phyloP scores from a whole-genome alignment of 2,329 filamentous ascomycete species.

The Curvularia hawaiiensis region DNA sequence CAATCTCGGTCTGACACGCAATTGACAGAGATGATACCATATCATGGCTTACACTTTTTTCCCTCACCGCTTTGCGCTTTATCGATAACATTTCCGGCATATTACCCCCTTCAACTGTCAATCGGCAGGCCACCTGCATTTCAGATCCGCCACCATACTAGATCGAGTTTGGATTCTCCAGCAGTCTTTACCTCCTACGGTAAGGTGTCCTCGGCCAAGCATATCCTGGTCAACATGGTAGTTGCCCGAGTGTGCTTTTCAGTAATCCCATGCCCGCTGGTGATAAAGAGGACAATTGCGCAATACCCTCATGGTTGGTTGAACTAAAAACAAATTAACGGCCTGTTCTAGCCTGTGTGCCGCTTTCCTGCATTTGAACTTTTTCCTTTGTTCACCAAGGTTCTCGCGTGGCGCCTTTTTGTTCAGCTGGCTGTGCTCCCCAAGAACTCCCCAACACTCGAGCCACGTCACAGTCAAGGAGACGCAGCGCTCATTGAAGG shows the following conservation, averaged over 20 bases:
- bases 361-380: not conserved
- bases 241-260: slow-evolving; percentile 22
- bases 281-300: slow-evolving; percentile 17
- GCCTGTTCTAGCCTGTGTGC: slow-evolving; percentile 2
- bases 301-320: slow-evolving; percentile 24
- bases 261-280: slow-evolving; percentile 6
- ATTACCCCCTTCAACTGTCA: slow-evolving; percentile 15
- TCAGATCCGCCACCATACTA: slow-evolving; percentile 10
- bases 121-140: slow-evolving; percentile 21
- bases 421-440: not conserved
- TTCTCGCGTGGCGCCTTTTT: not conserved
- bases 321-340: slow-evolving; percentile 15
- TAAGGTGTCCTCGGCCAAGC: slow-evolving; percentile 21
- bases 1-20: not conserved
- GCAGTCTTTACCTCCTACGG: slow-evolving; percentile 7
- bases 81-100: slow-evolving; percentile 17
- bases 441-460: slow-evolving; percentile 1
- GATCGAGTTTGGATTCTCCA: slow-evolving; percentile 3
- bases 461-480: slow-evolving; percentile 3
- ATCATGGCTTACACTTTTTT: slow-evolving; percentile 9
- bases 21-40: not conserved
- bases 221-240: slow-evolving; percentile 25
- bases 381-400: not conserved
- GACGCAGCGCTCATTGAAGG: not conserved
- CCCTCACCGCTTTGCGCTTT: slow-evolving; percentile 15